These are phyloP conservation scores for Verbena officinalis DNA, from an alignment of 257 asterid species.

Conservation along the genomic window DNA sequence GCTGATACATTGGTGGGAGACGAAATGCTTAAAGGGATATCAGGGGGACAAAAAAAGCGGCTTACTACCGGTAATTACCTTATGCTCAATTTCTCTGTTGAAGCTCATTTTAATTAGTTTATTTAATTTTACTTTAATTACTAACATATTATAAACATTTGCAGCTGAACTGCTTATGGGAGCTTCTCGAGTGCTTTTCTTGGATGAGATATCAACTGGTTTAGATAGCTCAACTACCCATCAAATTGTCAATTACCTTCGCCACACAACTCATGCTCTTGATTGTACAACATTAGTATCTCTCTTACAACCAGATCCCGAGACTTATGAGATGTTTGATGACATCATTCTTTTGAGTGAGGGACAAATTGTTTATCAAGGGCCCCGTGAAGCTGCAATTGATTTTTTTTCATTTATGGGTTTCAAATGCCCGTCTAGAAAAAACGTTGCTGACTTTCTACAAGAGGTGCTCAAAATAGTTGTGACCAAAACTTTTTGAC, in stretches of 20 bases:
- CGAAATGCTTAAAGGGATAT: constrained; percentile 91
- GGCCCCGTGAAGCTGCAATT: constrained; percentile 68
- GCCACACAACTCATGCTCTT: constrained; percentile 64
- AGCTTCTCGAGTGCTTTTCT: constrained; percentile 73
- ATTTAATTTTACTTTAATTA: constrained; percentile 25
- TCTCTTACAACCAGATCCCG: constrained; percentile 91
- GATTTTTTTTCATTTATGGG: constrained; percentile 72
- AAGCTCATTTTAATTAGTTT: background rate
- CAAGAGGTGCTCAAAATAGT: constrained; percentile 57
- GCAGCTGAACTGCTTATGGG: constrained; percentile 96
- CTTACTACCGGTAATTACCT: constrained; percentile 74
- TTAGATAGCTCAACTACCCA: constrained; percentile 90
- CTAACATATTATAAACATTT: constrained; percentile 36
- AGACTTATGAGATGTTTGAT: constrained; percentile 84
- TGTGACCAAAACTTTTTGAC: constrained; percentile 19
- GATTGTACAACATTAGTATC: constrained; percentile 76
- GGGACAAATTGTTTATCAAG: constrained; percentile 87
- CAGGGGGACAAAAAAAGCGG: constrained; percentile 95
- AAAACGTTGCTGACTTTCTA: constrained; percentile 86
- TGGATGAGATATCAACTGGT: constrained; percentile 97
- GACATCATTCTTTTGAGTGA: constrained; percentile 81
- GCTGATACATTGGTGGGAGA: constrained; percentile 94
- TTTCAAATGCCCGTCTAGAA: constrained; percentile 77
- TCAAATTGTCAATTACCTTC: constrained; percentile 74
- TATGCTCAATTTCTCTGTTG: constrained; percentile 22